Conservation (phyloP, 208 protist genomes). For the Porcisia hertigi region DNA sequence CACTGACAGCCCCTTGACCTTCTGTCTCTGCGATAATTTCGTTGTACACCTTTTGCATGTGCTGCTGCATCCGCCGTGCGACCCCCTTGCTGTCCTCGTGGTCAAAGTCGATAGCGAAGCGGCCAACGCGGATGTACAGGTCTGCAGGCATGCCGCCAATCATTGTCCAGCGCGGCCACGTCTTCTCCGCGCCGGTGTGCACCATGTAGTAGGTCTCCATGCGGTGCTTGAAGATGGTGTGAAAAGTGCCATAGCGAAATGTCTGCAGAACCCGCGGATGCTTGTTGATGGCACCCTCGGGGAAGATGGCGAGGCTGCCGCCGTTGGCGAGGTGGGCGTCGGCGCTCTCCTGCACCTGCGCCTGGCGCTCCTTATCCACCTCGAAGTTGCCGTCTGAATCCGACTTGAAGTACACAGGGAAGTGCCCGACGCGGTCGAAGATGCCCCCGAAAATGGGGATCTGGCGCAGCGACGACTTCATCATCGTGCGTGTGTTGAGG, state of each 20-base stretch:
- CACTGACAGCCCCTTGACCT: slow-evolving; percentile 1
- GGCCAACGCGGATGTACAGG: slow-evolving; percentile 37
- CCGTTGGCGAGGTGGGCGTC: slow-evolving; percentile 43
- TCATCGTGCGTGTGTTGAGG: slow-evolving; percentile 44
- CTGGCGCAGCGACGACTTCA: slow-evolving; percentile 50
- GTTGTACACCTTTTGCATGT: slow-evolving; percentile 58
- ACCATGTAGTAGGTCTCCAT: slow-evolving; percentile 61
- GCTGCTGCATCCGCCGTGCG: slow-evolving; percentile 36
- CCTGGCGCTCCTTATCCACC: slow-evolving; percentile 73
- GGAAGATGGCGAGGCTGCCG: slow-evolving; percentile 65
- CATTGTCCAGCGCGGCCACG: slow-evolving; percentile 52
- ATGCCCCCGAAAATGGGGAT: slow-evolving; percentile 63
- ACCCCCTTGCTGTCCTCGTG: slow-evolving; percentile 42
- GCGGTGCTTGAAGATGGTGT: slow-evolving; percentile 53
- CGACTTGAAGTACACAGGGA: slow-evolving; percentile 79
- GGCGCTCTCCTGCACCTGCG: slow-evolving; percentile 41
- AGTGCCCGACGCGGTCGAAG: slow-evolving; percentile 68
- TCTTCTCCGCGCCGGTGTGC: slow-evolving; percentile 49
- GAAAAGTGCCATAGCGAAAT: slow-evolving; percentile 72
- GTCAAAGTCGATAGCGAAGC: slow-evolving; percentile 47
- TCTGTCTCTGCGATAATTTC: slow-evolving; percentile 26
- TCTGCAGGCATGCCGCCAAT: slow-evolving; percentile 54
- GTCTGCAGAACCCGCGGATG: slow-evolving; percentile 42
- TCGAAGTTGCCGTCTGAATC: slow-evolving; percentile 55
- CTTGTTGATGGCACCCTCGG: slow-evolving; percentile 73